Evolutionary conservation across 2,329 filamentous ascomycete genomes (phyloP), one percentile per base, ranked within the genome.

Genomic region (Thielaviopsis ethacetica): DNA sequence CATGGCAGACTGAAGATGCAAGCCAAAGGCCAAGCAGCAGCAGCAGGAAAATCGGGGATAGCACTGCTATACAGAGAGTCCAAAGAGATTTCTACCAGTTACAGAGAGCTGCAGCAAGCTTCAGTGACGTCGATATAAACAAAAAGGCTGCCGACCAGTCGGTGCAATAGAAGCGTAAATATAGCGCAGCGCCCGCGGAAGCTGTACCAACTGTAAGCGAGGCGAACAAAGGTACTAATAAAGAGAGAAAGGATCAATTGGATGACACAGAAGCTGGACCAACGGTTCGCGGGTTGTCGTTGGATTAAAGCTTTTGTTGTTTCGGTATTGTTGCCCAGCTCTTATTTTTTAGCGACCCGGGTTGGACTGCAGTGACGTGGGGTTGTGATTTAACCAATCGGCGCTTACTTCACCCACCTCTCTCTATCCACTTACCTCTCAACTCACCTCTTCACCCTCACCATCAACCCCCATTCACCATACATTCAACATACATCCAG

Each of bases 1-100:
- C 84, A 89, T 89, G 59, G n/a, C 24, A 26, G 24, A 26, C 3
- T 26, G 6, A 26, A 26, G n/a, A n/a, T n/a, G n/a, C n/a, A n/a
- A n/a, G n/a, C n/a, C n/a, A n/a, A n/a, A n/a, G n/a, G 24, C 24
- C 24, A 26, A 26, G 24, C 24, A 6, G 24, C 24, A 6, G 24
- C 24, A 26, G 6, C 3, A 3, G 24, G 24, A 6, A 26, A 26
- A 26, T 26, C 3, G 3, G 6, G 24, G 24, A 6, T 21, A 19
- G n/a, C 4, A n/a, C 9, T 47, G 2, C 7, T 13, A 2, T 22
- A 15, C n/a, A 17, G 38, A 30, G 15, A 44, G 38, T 34, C 30
- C 5, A 34, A 34, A 34, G 30, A 27, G 26, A 27, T 34, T 34
- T 34, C 30, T 34, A 12, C 10, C 7, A 34, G 10, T 9, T 12